Conservation (phyloP, 2,329 filamentous ascomycete species). For the Hypoxylon sp. region DNA sequence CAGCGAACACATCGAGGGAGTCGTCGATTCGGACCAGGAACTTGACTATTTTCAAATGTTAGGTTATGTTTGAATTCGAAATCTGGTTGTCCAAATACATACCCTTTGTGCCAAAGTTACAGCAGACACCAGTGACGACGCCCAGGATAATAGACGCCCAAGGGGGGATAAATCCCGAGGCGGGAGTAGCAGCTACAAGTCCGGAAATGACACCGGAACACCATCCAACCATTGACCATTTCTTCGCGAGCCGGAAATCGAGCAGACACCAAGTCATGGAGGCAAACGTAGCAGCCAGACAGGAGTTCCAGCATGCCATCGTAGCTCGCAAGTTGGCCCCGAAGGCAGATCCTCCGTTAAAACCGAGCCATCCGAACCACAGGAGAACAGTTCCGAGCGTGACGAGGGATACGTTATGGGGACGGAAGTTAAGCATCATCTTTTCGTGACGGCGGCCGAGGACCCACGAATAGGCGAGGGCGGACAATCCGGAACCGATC, state of each 20-base stretch:
- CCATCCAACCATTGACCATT: constrained; percentile 89
- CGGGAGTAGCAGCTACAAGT: constrained; percentile 78
- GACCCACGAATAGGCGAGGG: constrained; percentile 94
- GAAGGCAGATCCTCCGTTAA: constrained; percentile 97
- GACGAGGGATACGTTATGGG: constrained; percentile 98
- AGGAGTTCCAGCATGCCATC: constrained; percentile 99
- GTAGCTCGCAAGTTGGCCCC: constrained; percentile 93
- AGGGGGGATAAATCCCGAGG: constrained; percentile 76
- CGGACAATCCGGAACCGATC: constrained; percentile 93
- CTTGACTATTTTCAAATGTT: constrained; percentile 62
- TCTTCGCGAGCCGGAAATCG: constrained; percentile 93
- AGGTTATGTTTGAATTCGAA: constrained; percentile 17
- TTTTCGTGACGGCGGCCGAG: constrained; percentile 97
- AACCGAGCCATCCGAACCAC: constrained; percentile 99
- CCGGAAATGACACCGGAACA: constrained; percentile 80
- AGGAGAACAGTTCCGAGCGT: constrained; percentile 95
- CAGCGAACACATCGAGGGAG: constrained; percentile 79
- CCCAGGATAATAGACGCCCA: constrained; percentile 79
- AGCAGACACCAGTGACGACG: constrained; percentile 74
- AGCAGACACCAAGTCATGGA: constrained; percentile 95
- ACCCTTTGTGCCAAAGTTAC: constrained; percentile 78
- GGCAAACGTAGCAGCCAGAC: constrained; percentile 91
- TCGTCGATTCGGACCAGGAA: constrained; percentile 76
- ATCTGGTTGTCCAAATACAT: constrained; percentile 34
- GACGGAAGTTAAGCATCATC: constrained; percentile 99